Conservation (phyloP, 129 eudicot genomes). For the Lactuca sativa region DNA sequence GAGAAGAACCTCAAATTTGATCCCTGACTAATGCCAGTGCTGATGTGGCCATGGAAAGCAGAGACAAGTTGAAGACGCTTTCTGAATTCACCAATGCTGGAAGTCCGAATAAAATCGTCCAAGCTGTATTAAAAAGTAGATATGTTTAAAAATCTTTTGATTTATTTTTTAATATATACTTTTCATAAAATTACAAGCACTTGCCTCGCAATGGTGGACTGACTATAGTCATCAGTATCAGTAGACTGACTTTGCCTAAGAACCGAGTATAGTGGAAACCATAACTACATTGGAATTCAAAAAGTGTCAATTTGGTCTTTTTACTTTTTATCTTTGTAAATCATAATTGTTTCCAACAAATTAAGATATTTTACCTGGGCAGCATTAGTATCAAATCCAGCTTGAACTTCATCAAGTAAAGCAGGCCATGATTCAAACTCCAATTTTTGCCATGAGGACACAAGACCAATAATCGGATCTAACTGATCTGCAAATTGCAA, state of each 20-base stretch:
- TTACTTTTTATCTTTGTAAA: background rate
- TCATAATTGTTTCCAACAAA: background rate
- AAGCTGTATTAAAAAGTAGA: constrained; percentile 47
- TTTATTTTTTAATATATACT: background rate
- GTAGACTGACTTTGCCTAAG: constrained; percentile 46
- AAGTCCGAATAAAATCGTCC: constrained; percentile 76
- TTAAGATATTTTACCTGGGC: constrained; percentile 52
- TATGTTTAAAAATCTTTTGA: background rate
- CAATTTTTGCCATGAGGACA: constrained; percentile 82
- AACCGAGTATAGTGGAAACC: constrained; percentile 88
- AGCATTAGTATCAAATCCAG: constrained; percentile 81
- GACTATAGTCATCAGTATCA: constrained; percentile 44
- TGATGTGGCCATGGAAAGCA: constrained; percentile 81
- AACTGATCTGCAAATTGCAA: constrained; percentile 47
- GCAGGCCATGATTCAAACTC: constrained; percentile 89
- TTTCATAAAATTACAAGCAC: constrained; percentile 28
- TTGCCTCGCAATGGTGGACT: constrained; percentile 66
- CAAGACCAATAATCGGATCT: constrained; percentile 57
- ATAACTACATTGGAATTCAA: constrained; percentile 50
- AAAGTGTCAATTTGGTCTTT: background rate
- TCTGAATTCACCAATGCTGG: constrained; percentile 87
- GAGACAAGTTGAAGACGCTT: constrained; percentile 79
- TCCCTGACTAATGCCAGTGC: constrained; percentile 43
- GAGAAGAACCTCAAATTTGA: constrained; percentile 48
- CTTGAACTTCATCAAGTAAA: constrained; percentile 77